Evolutionary conservation across 2,329 filamentous ascomycete genomes (phyloP), one percentile per base, ranked within the genome.

Genomic region (Phaeosphaeria sp.): DNA sequence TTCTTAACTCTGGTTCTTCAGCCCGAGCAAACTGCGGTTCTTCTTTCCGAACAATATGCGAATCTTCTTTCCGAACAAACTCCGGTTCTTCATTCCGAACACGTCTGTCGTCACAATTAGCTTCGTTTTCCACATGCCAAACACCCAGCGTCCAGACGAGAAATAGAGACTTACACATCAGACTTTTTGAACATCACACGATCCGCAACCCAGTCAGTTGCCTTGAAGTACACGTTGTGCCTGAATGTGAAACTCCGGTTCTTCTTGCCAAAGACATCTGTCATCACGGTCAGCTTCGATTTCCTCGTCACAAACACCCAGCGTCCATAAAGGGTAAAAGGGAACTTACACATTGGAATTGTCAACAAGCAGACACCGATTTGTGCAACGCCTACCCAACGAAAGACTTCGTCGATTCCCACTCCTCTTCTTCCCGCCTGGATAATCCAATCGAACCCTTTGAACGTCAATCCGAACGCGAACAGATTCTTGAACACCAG

Each of bases 401-500:
- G 83, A 77, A 97, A 94, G 0, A 86, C 80, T 47, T 84, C 82
- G 58, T 87, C 85, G n/a, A 89, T n/a, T 1, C 51, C 51, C 15
- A 22, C 27, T 11, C 51, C 51, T 33, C n/a, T 86, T 1, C 87
- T 87, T n/a, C 66, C 63, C 0, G 79, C 64, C n/a, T 62, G 15
- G 9, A 90, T 83, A 24, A 97, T 83, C 93, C 94, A 97, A 56
- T 93, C 83, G 69, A 92, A 96, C 1, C 92, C 92, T 65, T 87
- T 90, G 74, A 89, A 96, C 0, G 93, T 96, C 55, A 97, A 81
- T 6, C 88, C 87, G 69, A 96, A 97, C 61, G 89, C 91, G 80
- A 97, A 96, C 61, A 97, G 85, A 77, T 97, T 97, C 79, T 97
- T 97, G 83, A 97, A 97, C 53, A 97, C 89, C 63, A 97, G 85